phyloP scores from a whole-genome alignment of 805 yeast species.

The Myxozyma melibiosi region DNA sequence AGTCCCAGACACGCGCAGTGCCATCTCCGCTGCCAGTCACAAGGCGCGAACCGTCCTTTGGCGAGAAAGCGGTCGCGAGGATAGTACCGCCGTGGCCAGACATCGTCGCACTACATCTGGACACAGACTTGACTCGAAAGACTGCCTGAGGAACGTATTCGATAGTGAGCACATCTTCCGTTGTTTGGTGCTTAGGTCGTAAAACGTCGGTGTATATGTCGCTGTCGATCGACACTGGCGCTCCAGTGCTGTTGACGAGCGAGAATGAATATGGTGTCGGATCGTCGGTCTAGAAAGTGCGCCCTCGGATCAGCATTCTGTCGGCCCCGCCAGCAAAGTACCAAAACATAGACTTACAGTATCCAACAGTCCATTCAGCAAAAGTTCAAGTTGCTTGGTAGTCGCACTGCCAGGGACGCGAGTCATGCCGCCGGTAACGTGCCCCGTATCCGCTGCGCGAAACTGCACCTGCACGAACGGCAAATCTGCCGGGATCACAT shows the following conservation, averaged over 20 bases:
- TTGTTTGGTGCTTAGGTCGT: conserved; percentile 81
- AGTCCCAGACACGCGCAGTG: conserved; percentile 96
- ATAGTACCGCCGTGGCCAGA: conserved; percentile 96
- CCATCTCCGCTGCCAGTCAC: conserved; percentile 96
- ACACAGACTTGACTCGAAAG: conserved; percentile 87
- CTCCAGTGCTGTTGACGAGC: conserved; percentile 47
- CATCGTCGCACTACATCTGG: conserved; percentile 88
- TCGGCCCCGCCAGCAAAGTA: neutral
- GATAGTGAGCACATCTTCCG: conserved; percentile 90
- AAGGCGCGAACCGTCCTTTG: conserved; percentile 55
- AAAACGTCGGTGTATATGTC: conserved; percentile 78
- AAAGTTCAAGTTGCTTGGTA: conserved; percentile 83
- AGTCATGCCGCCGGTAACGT: conserved; percentile 67
- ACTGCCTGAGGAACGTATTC: conserved; percentile 94
- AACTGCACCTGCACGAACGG: conserved; percentile 88
- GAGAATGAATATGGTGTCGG: conserved; percentile 91
- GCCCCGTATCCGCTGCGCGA: conserved; percentile 93
- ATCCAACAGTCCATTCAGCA: conserved; percentile 76
- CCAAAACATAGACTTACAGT: conserved; percentile 13
- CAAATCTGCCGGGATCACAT: conserved; percentile 70
- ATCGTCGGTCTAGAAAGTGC: conserved; percentile 53
- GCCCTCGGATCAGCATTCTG: too few relatives aligned
- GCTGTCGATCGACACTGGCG: conserved; percentile 70
- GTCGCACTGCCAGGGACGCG: conserved; percentile 90
- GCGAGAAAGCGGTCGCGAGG: conserved; percentile 90